Evolutionary conservation across 495 filamentous ascomycete species (phyloP).

Genomic region (Lasiosphaeria miniovina): DNA sequence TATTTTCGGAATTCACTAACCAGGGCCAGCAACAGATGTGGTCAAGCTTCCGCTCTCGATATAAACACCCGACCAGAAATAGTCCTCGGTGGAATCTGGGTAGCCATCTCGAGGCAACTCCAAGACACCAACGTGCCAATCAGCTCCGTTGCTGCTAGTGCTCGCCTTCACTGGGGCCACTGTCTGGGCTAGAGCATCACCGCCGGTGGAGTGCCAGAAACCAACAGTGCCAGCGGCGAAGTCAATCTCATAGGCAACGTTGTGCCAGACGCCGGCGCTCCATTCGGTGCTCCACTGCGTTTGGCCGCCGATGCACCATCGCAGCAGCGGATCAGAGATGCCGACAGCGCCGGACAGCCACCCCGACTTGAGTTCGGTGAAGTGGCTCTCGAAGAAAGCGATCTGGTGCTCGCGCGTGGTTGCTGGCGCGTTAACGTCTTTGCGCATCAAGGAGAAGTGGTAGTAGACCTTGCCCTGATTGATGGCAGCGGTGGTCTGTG

Average conservation of each 20-base stretch:
- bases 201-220: slow-evolving; percentile 67
- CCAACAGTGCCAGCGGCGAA: slow-evolving; percentile 59
- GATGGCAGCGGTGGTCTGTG: slow-evolving; percentile 62
- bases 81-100: slow-evolving; percentile 58
- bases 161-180: slow-evolving; percentile 55
- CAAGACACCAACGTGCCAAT: slow-evolving; percentile 75
- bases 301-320: slow-evolving; percentile 42
- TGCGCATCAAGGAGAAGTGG: slow-evolving; percentile 66
- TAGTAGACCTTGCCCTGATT: slow-evolving; percentile 62
- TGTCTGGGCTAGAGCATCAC: slow-evolving; percentile 50
- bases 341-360: slow-evolving; percentile 58
- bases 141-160: slow-evolving; percentile 65
- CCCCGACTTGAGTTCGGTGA: slow-evolving; percentile 73
- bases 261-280: slow-evolving; percentile 66
- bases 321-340: slow-evolving; percentile 44
- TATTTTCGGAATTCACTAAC: slow-evolving; percentile 10
- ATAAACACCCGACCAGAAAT: slow-evolving; percentile 71
- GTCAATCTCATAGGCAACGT: slow-evolving; percentile 69
- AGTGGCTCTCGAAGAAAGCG: slow-evolving; percentile 73
- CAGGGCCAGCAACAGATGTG: slow-evolving; percentile 39
- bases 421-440: slow-evolving; percentile 56
- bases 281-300: slow-evolving; percentile 46
- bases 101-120: slow-evolving; percentile 59
- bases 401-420: slow-evolving; percentile 68
- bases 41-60: slow-evolving; percentile 64